Base-by-base conservation (phyloP, 1,284 basidiomycete species). In the Cutaneotrichosporon curvatum region DNA sequence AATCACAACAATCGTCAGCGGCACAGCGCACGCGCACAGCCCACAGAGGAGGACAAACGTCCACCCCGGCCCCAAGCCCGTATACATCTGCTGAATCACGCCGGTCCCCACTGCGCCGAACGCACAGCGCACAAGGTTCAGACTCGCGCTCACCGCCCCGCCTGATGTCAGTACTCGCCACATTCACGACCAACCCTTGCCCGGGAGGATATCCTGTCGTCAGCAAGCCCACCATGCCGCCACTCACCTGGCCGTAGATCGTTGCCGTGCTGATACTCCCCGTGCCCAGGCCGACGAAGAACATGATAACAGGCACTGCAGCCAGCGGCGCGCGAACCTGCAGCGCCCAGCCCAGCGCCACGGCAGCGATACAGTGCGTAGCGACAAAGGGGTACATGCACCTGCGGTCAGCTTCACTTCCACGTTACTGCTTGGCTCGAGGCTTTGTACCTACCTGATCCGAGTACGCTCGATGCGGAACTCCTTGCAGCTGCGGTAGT, bases 71-170 rank as follows among this genome's bases (percentile, higher is more conserved):
- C 63, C 62, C 8, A 73, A 46, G 1, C 51, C 38, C 7, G 56
- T 56, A 43, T 71, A 63, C 40, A 72, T 50, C 11, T 65, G 47
- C 48, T 65, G 60, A 11, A 36, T 33, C 37, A 16, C 18, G 3
- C 57, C 61, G 4, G 64, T 63, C 2, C 65, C 66, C 10, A 65
- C 50, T 1, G 71, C 70, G 6, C 66, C 70, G 22, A 72, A 63
- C 1, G 69, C 46, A 42, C 71, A 73, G 20, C 70, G 58, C 1
- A 70, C 62, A 8, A 72, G 57, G 44, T 72, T 71, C 44, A 70
- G 57, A 57, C 63, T 63, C 23, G 67, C 69, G 4, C 65, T 67
- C 16, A 70, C 65, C 0, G 71, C 64, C 3, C 68, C 70, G 12
- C 70, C n/a, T n/a, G n/a, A n/a, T n/a, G n/a, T n/a, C n/a, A n/a